Conservation (phyloP, 768 basidiomycete species). For the Dioszegia aurantiaca region DNA sequence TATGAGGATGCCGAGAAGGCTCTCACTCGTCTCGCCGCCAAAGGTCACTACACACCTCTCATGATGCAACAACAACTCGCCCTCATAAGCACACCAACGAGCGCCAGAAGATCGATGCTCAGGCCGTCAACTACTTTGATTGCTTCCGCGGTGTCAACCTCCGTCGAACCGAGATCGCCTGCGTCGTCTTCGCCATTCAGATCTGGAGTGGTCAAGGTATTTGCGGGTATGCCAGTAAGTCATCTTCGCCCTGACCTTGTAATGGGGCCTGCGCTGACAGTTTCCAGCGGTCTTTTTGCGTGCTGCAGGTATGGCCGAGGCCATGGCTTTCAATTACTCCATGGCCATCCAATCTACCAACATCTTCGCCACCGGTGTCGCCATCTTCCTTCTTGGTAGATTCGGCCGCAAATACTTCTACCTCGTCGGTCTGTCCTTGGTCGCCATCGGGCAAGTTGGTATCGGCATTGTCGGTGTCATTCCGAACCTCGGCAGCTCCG, state of each 20-base stretch:
- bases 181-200: conserved; percentile 21
- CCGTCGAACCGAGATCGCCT: conserved; percentile 36
- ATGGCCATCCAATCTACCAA: conserved; percentile 24
- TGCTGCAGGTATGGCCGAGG: conserved; percentile 18
- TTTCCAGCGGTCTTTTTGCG: too few species aligned
- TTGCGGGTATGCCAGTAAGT: conserved; percentile 3
- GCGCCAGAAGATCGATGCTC: conserved; percentile 34
- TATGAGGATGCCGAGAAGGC: conserved; percentile 23
- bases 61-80: conserved; percentile 29
- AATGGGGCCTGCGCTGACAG: too few species aligned
- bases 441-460: conserved; percentile 11
- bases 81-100: conserved; percentile 52
- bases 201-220: conserved; percentile 3
- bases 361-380: conserved; percentile 16
- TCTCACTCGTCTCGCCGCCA: conserved; percentile 1
- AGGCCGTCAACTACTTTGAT: conserved; percentile 19
- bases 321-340: conserved; percentile 17
- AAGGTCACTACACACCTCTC: conserved; percentile 12
- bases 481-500: neutral
- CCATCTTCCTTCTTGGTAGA: conserved; percentile 10
- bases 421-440: conserved; percentile 6
- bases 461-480: conserved; percentile 16
- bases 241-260: too few species aligned
- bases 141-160: conserved; percentile 37
- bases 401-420: conserved; percentile 11